Conservation (phyloP, 2,329 filamentous ascomycete species). For the Claviceps arundinis region DNA sequence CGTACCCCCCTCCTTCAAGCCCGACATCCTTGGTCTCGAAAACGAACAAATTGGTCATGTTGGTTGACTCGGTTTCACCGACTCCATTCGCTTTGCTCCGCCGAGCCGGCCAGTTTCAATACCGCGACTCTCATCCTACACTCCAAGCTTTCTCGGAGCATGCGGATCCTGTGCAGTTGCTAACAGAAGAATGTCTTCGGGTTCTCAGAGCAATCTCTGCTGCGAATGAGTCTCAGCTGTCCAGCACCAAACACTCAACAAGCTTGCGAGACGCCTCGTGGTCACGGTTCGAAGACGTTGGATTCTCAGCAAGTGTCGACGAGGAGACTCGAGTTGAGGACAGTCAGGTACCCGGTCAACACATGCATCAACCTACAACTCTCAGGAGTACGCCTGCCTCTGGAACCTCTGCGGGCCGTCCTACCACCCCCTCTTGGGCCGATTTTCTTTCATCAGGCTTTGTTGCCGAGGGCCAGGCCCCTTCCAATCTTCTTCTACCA, state of each 20-base stretch:
- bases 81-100: slow-evolving; percentile 86
- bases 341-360: slow-evolving; percentile 40
- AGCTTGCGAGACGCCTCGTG: slow-evolving; percentile 76
- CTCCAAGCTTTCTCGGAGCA: slow-evolving; percentile 77
- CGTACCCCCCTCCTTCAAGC: slow-evolving; percentile 77
- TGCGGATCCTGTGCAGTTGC: slow-evolving; percentile 72
- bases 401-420: slow-evolving; percentile 57
- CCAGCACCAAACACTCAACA: slow-evolving; percentile 56
- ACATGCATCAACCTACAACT: slow-evolving; percentile 29
- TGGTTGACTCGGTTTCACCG: slow-evolving; percentile 86
- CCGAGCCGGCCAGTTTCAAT: slow-evolving; percentile 88
- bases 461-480: slow-evolving; percentile 55
- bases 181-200: slow-evolving; percentile 88
- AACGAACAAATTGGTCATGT: slow-evolving; percentile 89
- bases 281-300: slow-evolving; percentile 93
- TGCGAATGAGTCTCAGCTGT: slow-evolving; percentile 71
- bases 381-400: slow-evolving; percentile 56
- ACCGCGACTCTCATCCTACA: slow-evolving; percentile 75
- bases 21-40: slow-evolving; percentile 64
- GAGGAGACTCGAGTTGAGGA: slow-evolving; percentile 42
- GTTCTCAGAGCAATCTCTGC: slow-evolving; percentile 81
- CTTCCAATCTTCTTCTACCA: slow-evolving; percentile 63
- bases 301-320: slow-evolving; percentile 66
- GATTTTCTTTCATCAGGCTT: slow-evolving; percentile 95
- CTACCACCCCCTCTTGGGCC: slow-evolving; percentile 95